Evolutionary conservation across 139 green algal species (phyloP), one percentile per base, ranked within the genome.

Genomic region (Closterium sp.): DNA sequence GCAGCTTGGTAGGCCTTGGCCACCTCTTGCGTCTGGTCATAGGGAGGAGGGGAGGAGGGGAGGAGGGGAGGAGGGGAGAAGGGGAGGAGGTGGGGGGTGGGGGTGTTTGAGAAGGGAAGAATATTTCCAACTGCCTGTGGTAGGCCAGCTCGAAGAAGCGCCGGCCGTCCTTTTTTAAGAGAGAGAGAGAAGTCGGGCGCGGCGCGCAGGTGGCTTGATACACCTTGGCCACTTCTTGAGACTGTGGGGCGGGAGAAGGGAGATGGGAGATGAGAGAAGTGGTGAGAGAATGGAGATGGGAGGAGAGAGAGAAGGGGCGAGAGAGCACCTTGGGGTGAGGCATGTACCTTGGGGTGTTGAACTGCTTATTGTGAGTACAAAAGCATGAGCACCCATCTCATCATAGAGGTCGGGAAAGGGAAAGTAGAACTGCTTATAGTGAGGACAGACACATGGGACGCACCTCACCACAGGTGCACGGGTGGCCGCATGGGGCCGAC

Each of bases 141-240:
- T 98, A 98, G 2, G 69, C 90, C 32, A 98, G 95, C 88, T 96
- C 85, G 38, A 12, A 9, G 36, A 6, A 55, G 36, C 36, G 6
- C 4, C 38, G 38, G 38, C 38, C 38, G 38, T 76, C 55, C 32
- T 98, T 93, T 38, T 96, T 96, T 64, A 97, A 97, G 85, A 96
- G 90, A 97, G 85, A 96, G 90, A 84, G 92, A 96, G 34, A 97
- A 97, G 69, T 97, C 96, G 28, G 97, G 97, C n/a, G n/a, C 16
- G 97, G 97, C 9, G 97, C 98, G 95, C 97, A 98, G n/a, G 93
- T 94, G 10, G 96, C 97, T 16, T 90, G 90, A 93, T 97, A 98
- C 0, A 93, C 94, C 93, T 97, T 98, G 38, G 97, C 97, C 30
- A 98, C 96, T 2, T 96, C 97, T 92, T 98, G 96, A 28, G 85